These are phyloP conservation scores for Leccinum disarticulatum DNA, from an alignment of 768 basidiomycete genomes.

Conservation along the genomic window DNA sequence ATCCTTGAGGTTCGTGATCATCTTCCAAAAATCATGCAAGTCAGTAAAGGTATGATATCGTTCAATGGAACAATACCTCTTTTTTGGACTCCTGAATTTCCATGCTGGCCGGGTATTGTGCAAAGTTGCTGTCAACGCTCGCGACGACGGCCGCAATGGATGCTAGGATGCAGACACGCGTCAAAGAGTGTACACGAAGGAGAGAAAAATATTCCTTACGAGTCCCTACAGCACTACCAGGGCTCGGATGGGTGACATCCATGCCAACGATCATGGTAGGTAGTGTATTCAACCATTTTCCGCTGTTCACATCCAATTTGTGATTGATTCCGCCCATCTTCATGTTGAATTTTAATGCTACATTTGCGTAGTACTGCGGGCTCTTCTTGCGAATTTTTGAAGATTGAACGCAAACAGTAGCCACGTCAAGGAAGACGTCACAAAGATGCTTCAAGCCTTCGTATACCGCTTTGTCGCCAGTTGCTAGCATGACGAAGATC, in stretches of 20 bases:
- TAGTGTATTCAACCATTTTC: conserved; percentile 37
- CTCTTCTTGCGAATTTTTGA: conserved; percentile 68
- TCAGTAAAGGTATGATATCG: background rate
- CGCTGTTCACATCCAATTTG: conserved; percentile 38
- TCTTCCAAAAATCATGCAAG: conserved; percentile 25
- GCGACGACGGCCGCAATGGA: conserved; percentile 57
- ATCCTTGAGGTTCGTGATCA: conserved; percentile 46
- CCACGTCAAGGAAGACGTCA: conserved; percentile 47
- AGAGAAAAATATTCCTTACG: conserved; percentile 22
- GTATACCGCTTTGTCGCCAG: conserved; percentile 47
- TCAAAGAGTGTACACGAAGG: background rate
- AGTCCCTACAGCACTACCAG: conserved; percentile 59
- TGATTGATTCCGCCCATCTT: conserved; percentile 58
- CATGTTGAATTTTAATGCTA: conserved; percentile 56
- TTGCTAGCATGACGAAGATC: conserved; percentile 48
- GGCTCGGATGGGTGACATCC: conserved; percentile 79
- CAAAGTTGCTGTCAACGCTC: conserved; percentile 43
- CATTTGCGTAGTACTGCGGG: conserved; percentile 53
- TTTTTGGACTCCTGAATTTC: conserved; percentile 59
- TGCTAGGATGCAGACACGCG: conserved; percentile 20
- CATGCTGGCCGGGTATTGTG: conserved; percentile 51
- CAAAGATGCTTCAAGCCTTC: conserved; percentile 53
- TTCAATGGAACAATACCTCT: conserved; percentile 45
- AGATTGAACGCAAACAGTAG: conserved; percentile 74
- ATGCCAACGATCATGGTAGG: conserved; percentile 57